Base-by-base conservation (phyloP, 768 basidiomycete species). In the Brasilioporus rufonigricans region DNA sequence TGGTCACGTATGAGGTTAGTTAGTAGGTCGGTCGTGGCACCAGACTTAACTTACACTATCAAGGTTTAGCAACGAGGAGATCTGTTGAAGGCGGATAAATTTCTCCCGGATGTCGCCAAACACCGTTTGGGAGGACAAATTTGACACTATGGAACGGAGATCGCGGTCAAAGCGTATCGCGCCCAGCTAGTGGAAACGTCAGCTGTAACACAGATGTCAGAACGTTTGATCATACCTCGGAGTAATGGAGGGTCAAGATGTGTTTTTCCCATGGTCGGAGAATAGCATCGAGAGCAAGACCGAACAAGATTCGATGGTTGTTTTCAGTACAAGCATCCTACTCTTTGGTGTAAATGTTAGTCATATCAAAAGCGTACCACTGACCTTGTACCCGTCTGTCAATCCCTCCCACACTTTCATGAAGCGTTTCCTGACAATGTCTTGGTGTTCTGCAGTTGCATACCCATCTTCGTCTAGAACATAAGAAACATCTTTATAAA, bases 231-330 rank as follows among this genome's bases (percentile, higher is more conserved):
- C 81, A 26, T 61, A 89, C 94, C 80, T 98, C 96, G 12, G 91
- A 91, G 67, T 90, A 98, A 71, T 82, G 87, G 64, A 96, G 78
- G 1, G 83, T 79, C 61, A 86, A 77, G 21, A 94, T 76, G 61
- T 86, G 82, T 69, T 91, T 96, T 73, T 99, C 97, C 94, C 94
- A 98, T 41, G 94, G 95, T 44, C 91, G 80, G n/a, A 97, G 83
- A 19, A 98, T 76, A 8, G 91, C 83, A 65, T 96, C 94, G 16
- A 98, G 79, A 0, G 86, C 86, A 35, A 96, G 80, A 10, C 84
- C 83, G 65, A 95, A 96, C 73, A 98, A 86, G 23, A 86, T 67
- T 11, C 89, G 86, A 66, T 89, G 97, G 69, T 98, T 98, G 44
- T 73, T 78, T 53, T 96, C 92, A 0, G 93, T 96, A 67, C 97